Conservation (phyloP, 441 rosid genomes). For the Pelargonium cotyledonis region DNA sequence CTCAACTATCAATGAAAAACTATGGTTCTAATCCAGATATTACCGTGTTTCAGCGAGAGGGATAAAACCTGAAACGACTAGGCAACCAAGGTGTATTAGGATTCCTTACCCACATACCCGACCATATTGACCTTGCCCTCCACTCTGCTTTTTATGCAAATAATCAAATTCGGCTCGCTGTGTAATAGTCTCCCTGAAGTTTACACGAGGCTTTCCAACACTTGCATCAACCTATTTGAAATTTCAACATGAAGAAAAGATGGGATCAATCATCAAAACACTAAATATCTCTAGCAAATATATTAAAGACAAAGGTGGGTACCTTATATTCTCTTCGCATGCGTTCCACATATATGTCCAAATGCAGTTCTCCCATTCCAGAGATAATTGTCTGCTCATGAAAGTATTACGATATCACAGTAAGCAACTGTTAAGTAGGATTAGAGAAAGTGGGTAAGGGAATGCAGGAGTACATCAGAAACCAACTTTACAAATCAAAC, state of each 20-base stretch:
- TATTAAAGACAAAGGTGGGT: conserved; percentile 14
- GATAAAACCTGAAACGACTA: neutral
- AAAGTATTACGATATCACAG: conserved; percentile 12
- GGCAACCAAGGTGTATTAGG: conserved; percentile 3
- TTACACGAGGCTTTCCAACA: conserved; percentile 96
- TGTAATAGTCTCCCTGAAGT: conserved; percentile 90
- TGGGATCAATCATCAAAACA: conserved; percentile 1
- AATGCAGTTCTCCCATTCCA: conserved; percentile 98
- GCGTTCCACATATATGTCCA: conserved; percentile 91
- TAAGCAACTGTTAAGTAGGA: conserved; percentile 9
- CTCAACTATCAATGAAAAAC: too few species aligned
- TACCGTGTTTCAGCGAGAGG: too few species aligned
- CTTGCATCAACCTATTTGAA: conserved; percentile 79
- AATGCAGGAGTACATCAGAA: conserved; percentile 14
- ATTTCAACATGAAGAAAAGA: neutral
- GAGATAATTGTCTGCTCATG: conserved; percentile 78
- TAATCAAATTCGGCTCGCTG: conserved; percentile 88
- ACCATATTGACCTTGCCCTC: conserved; percentile 99
- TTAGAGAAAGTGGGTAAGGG: neutral
- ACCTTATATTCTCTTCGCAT: conserved; percentile 96
- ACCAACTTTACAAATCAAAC: conserved; percentile 32
- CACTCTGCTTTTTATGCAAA: conserved; percentile 93
- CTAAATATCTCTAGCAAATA: neutral
- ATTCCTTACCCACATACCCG: conserved; percentile 73
- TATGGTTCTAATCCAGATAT: too few species aligned